Evolutionary conservation across 192 early-diverging fungal species (phyloP).

Genomic region (Coemansia sp.): DNA sequence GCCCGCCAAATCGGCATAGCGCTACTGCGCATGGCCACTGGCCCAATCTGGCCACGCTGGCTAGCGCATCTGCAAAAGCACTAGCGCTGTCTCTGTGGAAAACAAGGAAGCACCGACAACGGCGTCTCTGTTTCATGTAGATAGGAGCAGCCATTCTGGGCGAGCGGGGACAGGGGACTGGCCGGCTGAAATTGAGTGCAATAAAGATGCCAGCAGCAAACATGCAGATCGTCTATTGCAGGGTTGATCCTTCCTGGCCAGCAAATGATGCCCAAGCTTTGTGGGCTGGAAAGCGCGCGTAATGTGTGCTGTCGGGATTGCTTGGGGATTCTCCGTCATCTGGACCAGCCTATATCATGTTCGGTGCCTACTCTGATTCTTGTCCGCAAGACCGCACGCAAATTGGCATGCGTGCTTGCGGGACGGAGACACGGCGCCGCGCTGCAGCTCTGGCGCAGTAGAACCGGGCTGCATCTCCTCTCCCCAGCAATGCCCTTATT

Average conservation of each 20-base stretch:
- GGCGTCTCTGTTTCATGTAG: background rate
- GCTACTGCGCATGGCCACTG: background rate
- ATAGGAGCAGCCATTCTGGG: background rate
- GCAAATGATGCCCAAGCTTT: conserved; percentile 14
- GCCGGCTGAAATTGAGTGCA: conserved; percentile 5
- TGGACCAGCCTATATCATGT: conserved; percentile 12
- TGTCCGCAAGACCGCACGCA: background rate
- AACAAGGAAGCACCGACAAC: background rate
- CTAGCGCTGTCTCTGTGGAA: background rate
- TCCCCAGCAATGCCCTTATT: background rate
- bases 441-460: background rate
- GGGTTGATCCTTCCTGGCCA: conserved; percentile 20
- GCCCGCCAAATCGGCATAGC: background rate
- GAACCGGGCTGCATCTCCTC: background rate
- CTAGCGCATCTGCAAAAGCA: background rate
- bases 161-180: background rate
- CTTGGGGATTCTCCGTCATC: conserved; percentile 24
- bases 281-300: background rate
- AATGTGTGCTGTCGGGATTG: conserved; percentile 11
- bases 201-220: conserved; percentile 12
- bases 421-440: background rate
- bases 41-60: background rate
- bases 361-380: conserved; percentile 3
- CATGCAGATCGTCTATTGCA: conserved; percentile 46
- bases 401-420: background rate